phyloP scores from a whole-genome alignment of 129 eudicot genomes.

The Flaveria brownii region DNA sequence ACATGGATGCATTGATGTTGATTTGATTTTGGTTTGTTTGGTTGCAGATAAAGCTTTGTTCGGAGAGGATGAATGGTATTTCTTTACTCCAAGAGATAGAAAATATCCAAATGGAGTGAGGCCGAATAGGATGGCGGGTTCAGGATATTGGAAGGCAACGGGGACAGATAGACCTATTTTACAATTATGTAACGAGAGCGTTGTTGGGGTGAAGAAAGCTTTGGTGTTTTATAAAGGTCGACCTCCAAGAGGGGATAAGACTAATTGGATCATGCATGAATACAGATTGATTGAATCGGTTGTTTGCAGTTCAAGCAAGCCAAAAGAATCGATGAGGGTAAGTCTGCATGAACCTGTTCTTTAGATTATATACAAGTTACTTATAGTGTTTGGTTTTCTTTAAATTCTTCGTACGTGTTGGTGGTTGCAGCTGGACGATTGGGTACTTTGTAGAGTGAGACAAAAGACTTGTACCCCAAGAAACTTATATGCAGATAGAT shows the following conservation, averaged over 20 bases:
- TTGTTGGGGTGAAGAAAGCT: slow-evolving; percentile 50
- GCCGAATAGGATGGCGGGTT: slow-evolving; percentile 52
- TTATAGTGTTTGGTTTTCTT: slow-evolving; percentile 2
- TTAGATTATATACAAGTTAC: slow-evolving; percentile 6
- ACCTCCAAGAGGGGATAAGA: slow-evolving; percentile 50
- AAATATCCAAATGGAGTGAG: slow-evolving; percentile 57
- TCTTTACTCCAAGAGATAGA: slow-evolving; percentile 56
- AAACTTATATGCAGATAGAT: slow-evolving; percentile 33
- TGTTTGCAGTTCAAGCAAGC: slow-evolving; percentile 26
- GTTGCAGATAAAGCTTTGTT: slow-evolving; percentile 46
- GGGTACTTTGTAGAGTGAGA: slow-evolving; percentile 58
- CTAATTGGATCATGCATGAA: slow-evolving; percentile 63
- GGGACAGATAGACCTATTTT: slow-evolving; percentile 54
- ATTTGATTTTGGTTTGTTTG: slow-evolving; percentile 15
- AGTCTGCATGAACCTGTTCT: slow-evolving; percentile 12
- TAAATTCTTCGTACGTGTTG: background rate
- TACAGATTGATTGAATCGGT: slow-evolving; percentile 38
- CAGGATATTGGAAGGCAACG: slow-evolving; percentile 60
- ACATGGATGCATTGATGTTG: background rate
- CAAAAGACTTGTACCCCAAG: slow-evolving; percentile 38
- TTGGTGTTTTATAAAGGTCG: slow-evolving; percentile 47
- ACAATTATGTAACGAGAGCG: slow-evolving; percentile 25
- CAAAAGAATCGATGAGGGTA: slow-evolving; percentile 49
- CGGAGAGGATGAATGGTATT: slow-evolving; percentile 62
- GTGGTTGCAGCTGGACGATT: slow-evolving; percentile 46